phyloP scores from a whole-genome alignment of 148 eudicot genomes.

The Simmondsia chinensis region DNA sequence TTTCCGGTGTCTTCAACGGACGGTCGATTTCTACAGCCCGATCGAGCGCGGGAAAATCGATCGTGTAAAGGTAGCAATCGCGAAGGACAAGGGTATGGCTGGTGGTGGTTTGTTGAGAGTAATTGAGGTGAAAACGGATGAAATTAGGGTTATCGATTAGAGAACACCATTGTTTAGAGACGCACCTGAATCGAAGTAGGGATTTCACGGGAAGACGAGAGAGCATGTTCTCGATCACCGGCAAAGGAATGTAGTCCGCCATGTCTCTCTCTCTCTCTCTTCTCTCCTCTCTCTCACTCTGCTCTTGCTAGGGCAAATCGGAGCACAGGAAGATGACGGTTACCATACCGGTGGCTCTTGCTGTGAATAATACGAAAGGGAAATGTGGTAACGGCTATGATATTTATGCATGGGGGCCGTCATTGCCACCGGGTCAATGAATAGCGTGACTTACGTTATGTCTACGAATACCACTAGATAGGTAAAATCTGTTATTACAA shows the following conservation, averaged over 20 bases:
- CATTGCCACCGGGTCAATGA: too few relatives aligned
- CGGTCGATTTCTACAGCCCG: constrained; percentile 14
- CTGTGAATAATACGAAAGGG: too few relatives aligned
- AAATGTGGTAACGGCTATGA: too few relatives aligned
- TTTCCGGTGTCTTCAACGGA: constrained; percentile 15
- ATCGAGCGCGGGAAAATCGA: constrained; percentile 3
- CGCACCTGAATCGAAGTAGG: constrained; percentile 9
- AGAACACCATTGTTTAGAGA: constrained; percentile 18
- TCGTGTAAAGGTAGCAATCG: constrained; percentile 10
- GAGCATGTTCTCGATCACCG: constrained; percentile 17
- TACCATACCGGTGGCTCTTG: too few relatives aligned
- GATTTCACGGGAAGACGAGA: constrained; percentile 12
- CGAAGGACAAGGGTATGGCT: constrained; percentile 19
- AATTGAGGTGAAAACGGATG: constrained; percentile 26
- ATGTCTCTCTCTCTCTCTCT: background rate
- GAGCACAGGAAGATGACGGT: too few relatives aligned
- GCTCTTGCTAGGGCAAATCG: too few relatives aligned
- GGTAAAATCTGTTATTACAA: too few relatives aligned
- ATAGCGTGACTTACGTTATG: too few relatives aligned
- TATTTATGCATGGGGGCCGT: too few relatives aligned
- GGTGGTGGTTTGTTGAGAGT: background rate
- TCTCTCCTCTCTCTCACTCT: too few relatives aligned
- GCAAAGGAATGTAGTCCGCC: constrained; percentile 4
- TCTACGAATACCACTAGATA: too few relatives aligned
- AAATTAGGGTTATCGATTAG: constrained; percentile 27